phyloP scores from a whole-genome alignment of 2,329 filamentous ascomycete genomes.

The Juglanconis juglandina region DNA sequence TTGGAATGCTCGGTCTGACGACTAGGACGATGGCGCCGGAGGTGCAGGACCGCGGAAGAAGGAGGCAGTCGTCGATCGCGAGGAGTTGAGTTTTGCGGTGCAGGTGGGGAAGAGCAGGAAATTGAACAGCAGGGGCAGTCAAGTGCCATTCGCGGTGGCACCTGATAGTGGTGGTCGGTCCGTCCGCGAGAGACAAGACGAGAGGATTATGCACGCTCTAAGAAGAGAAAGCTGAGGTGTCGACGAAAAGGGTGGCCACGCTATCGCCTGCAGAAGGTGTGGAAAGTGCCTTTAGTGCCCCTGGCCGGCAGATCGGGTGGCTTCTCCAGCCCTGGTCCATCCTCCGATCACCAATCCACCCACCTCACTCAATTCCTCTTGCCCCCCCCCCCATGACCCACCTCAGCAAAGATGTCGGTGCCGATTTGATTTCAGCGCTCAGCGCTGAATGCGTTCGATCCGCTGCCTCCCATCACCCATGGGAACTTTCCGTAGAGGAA shows the following conservation, averaged over 20 bases:
- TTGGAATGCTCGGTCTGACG: background rate
- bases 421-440: no score
- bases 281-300: background rate
- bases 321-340: no score
- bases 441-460: no score
- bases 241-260: no score
- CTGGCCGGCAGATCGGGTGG: background rate
- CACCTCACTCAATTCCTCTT: no score
- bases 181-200: background rate
- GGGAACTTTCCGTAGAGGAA: no score
- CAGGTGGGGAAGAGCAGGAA: slow-evolving; percentile 4
- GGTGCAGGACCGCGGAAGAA: background rate
- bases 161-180: background rate
- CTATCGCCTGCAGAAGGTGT: background rate
- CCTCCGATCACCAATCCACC: no score
- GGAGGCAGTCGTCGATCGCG: background rate
- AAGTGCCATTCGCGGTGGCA: background rate
- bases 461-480: no score
- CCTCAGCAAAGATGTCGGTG: no score
- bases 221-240: background rate
- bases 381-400: no score
- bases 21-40: background rate
- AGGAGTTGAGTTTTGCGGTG: background rate
- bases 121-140: slow-evolving; percentile 13
- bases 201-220: background rate